Base-by-base conservation (phyloP, 225 moss, liverwort and hornwort species). In the Physcomitrellopsis africana region DNA sequence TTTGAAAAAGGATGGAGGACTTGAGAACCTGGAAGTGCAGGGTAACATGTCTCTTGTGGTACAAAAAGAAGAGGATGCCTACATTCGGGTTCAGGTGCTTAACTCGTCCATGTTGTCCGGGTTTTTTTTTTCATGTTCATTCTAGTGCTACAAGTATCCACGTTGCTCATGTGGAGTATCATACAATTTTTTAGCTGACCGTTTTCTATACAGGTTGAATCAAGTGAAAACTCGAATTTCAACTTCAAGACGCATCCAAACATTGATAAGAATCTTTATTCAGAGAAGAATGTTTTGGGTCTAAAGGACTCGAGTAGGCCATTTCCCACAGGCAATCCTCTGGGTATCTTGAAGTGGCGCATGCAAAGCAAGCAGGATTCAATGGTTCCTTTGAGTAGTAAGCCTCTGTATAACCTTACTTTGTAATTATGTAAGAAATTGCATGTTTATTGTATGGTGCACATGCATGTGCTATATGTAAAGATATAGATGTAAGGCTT, bases 311-410 rank as follows among this genome's bases (percentile, higher is more conserved):
- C 93, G 24, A 84, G 82, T 45, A 87, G 89, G 77, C 91, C 93
- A 26, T 93, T 95, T n/a, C 85, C 93, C 14, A 78, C 80, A 17
- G 93, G 92, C 14, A 91, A 88, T 77, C 86, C 86, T 51, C 85
- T 87, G 66, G 91, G 82, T 56, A 87, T 93, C 65, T 57, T 96
- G 62, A 91, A 87, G 86, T 96, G 93, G 93, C 95, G 89, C 46
- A 84, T 93, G 86, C 84, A 90, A 80, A 89, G 89, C 82, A 91
- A 89, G 49, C 81, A 93, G 79, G 93, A 93, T 60, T 90, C 93
- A 18, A 63, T 96, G 69, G 91, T 92, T 24, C 95, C 95, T 69
- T 82, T 96, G 47, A 92, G 85, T 81, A 93, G 95, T 96, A 89
- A 86, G 95, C 77, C 45, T 52, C 16, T 19, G 16, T 47, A 18